Evolutionary conservation across 805 yeast genomes (phyloP).

Genomic region (Scheffersomyces lignosus): DNA sequence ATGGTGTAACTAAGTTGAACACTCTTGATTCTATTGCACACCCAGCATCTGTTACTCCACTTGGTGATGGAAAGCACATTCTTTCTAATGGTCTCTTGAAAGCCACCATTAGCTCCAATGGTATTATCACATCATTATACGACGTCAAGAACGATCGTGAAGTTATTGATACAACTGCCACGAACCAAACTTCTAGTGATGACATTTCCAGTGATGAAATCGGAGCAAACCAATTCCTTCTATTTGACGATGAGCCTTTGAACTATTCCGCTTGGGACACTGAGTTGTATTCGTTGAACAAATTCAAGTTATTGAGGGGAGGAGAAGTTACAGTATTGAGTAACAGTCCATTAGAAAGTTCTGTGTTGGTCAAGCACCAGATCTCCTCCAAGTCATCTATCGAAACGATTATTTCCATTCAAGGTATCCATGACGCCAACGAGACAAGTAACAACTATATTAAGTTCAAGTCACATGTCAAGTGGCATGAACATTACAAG

Average conservation of each 20-base stretch:
- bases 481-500: slow-evolving; percentile 86
- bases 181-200: slow-evolving; percentile 43
- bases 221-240: slow-evolving; percentile 79
- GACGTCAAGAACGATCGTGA: slow-evolving; percentile 63
- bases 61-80: slow-evolving; percentile 41
- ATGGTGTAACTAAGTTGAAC: slow-evolving; percentile 18
- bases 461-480: slow-evolving; percentile 49
- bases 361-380: slow-evolving; percentile 61
- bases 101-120: slow-evolving; percentile 53
- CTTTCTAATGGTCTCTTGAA: slow-evolving; percentile 62
- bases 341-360: slow-evolving; percentile 58
- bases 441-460: slow-evolving; percentile 36
- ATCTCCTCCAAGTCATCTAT: slow-evolving; percentile 60
- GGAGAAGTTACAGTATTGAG: slow-evolving; percentile 45
- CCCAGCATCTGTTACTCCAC: slow-evolving; percentile 50
- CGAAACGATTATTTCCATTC: slow-evolving; percentile 67
- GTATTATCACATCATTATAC: slow-evolving; percentile 59
- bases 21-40: slow-evolving; percentile 21
- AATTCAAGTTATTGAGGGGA: slow-evolving; percentile 47
- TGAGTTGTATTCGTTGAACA: slow-evolving; percentile 81
- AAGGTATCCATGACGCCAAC: slow-evolving; percentile 54
- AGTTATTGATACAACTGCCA: slow-evolving; percentile 58
- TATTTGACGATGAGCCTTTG: slow-evolving; percentile 88
- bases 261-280: slow-evolving; percentile 98
- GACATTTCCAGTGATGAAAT: slow-evolving; percentile 14